Base-by-base conservation (phyloP, 129 eudicot species). In the Centrapalus pauciflorus region DNA sequence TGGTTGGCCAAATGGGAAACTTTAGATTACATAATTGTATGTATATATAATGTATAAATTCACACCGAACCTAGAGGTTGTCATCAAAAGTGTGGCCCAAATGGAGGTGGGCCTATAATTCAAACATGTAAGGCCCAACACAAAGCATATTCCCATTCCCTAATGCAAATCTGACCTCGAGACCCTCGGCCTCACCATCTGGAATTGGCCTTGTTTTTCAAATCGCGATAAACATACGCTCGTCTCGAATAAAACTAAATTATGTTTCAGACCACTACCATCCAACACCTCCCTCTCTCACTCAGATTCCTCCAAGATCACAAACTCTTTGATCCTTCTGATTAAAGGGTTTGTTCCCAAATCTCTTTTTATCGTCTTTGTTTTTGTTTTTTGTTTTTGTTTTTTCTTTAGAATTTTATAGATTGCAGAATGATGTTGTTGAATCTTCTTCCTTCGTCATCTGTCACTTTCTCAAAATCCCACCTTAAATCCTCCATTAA, bases 371-470 rank as follows among this genome's bases (percentile, higher is more conserved):
- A 60, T 43, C 68, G 48, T 23, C 61, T 45, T 58, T 68, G 4
- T 7, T 48, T 58, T 32, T 0, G 17, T 10, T 20, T 56, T 14
- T n/a, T n/a, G n/a, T 17, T n/a, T 6, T 12, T 32, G 29, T 33
- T 25, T 55, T 14, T 13, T n/a, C n/a, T n/a, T n/a, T n/a, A n/a
- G n/a, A n/a, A n/a, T n/a, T n/a, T n/a, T n/a, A n/a, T n/a, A n/a
- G 45, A 33, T 30, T 10, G 3, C 28, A 75, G 57, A 56, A 83
- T 81, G 81, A 82, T 83, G 30, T 66, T 82, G 55, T 68, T 81
- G 54, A 83, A 85, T 51, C 90, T 83, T 69, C 79, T 76, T 52
- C 86, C 94, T 19, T 69, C 96, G 13, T 77, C 87, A 71, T 77
- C 58, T 23, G 64, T 81, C 88, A 77, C 82, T 74, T 35, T 85